Percentiles rank a stretch among this genome's conserved stretches.
Evolutionary conservation across 78 protist species (phyloP).

Genomic region (Andalucia godoyi): DNA sequence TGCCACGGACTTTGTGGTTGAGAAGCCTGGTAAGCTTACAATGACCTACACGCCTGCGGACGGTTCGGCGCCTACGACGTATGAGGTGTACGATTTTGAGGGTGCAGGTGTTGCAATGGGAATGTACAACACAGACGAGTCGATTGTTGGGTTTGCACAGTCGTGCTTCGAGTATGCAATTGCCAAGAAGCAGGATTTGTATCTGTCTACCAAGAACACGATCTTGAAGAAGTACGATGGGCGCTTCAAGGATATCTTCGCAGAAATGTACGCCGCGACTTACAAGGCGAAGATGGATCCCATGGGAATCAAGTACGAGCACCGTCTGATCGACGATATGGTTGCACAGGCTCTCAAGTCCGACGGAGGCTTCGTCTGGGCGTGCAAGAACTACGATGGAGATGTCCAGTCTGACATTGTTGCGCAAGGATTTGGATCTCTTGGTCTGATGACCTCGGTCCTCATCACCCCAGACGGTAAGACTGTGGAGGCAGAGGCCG

Average conservation of each 20-base stretch:
- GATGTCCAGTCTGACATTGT: constrained; percentile 88
- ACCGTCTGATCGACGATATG: constrained; percentile 88
- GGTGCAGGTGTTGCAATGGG: constrained; percentile 78
- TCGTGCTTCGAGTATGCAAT: constrained; percentile 59
- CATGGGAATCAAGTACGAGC: constrained; percentile 75
- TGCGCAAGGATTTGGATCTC: constrained; percentile 88
- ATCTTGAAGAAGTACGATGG: constrained; percentile 85
- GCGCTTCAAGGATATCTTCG: constrained; percentile 77
- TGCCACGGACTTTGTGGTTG: constrained; percentile 66
- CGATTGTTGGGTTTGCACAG: constrained; percentile 69
- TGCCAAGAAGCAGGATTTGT: constrained; percentile 44
- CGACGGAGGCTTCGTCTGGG: constrained; percentile 90
- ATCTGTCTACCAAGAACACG: constrained; percentile 80
- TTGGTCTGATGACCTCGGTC: constrained; percentile 90
- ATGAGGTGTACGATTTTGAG: constrained; percentile 41
- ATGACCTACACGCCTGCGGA: constrained; percentile 49
- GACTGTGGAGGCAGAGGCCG: constrained; percentile 87
- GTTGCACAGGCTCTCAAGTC: constrained; percentile 64
- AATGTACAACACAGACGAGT: constrained; percentile 85
- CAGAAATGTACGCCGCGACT: constrained; percentile 47
- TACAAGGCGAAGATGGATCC: constrained; percentile 38
- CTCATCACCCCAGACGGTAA: constrained; percentile 72
- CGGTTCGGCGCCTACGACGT: constrained; percentile 31
- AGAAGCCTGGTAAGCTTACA: constrained; percentile 38
- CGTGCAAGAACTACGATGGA: constrained; percentile 95